Base-by-base conservation (phyloP, 2,329 filamentous ascomycete genomes). In the Aaosphaeria arxii region DNA sequence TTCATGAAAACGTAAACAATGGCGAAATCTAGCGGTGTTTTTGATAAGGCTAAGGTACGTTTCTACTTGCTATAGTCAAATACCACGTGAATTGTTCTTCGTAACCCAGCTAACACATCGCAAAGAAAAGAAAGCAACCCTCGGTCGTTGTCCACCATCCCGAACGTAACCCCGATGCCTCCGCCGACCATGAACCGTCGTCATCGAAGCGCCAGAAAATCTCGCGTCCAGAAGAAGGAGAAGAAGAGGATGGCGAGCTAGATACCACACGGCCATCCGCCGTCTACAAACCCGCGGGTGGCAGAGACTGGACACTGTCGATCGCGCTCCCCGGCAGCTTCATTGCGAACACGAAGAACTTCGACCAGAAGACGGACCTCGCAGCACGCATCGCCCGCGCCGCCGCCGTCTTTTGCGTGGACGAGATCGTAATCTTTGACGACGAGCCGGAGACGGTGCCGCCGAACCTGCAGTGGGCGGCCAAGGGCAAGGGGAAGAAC, bases 351-450 rank as follows among this genome's bases (percentile, higher is more conserved):
- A 84, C 85, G 35, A 77, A 82, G 49, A 87, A 85, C 7, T 83
- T 86, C 53, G 89, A 95, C 51, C 85, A 89, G 63, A 86, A 89
- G 64, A 89, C 86, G 33, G 78, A 80, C 42, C 77, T 88, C 42
- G 86, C 85, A 1, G 88, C 87, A 6, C 85, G 87, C 54, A 85
- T 95, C 45, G 89, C 89, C 5, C 87, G 90, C 45, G 88, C 89
- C 32, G 80, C 90, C 44, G 87, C 88, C 52, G 86, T 95, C 53
- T 95, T 94, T 72, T 86, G 83, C 61, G 80, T 95, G 56, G 90
- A 95, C 65, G 90, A 95, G 71, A 79, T 95, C 30, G 78, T 95
- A 44, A 75, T 95, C 46, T 95, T 88, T 68, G 84, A 92, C 63
- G 90, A 95, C 70, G 79, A 77, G n/a, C 72, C 78, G 11, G 53